Conservation (phyloP, 306 rosid species). For the Quercus dentata region DNA sequence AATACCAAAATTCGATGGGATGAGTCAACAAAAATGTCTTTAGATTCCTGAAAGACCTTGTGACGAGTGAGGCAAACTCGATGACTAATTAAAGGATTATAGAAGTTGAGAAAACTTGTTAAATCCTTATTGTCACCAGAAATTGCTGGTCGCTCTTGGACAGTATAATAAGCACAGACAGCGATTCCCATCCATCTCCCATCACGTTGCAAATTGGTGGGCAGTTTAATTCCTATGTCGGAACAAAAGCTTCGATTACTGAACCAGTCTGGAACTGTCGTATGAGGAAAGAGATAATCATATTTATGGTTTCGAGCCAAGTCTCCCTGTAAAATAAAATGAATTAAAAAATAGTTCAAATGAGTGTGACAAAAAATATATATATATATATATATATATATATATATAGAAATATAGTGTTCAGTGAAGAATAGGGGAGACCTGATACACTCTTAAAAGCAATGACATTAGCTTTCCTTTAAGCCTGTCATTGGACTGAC, state of each 20-base stretch:
- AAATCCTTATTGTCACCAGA: not conserved
- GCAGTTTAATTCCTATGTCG: not conserved
- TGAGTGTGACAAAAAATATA: not conserved
- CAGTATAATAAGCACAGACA: not conserved
- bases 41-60: not conserved
- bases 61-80: not conserved
- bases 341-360: not conserved
- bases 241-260: not conserved
- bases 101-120: not conserved
- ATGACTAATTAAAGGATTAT: not conserved
- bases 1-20: no score
- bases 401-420: not conserved
- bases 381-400: no score
- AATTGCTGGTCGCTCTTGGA: not conserved
- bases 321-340: not conserved
- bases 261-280: not conserved
- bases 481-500: not conserved
- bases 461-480: not conserved
- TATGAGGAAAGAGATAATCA: not conserved
- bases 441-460: not conserved
- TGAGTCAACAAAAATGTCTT: no score
- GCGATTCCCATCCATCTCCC: not conserved
- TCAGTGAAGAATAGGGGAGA: not conserved
- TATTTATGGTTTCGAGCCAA: not conserved
- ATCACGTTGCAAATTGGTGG: not conserved